Base-by-base conservation (phyloP, 352 stramenopile species). In the Globisporangium barbulae region DNA sequence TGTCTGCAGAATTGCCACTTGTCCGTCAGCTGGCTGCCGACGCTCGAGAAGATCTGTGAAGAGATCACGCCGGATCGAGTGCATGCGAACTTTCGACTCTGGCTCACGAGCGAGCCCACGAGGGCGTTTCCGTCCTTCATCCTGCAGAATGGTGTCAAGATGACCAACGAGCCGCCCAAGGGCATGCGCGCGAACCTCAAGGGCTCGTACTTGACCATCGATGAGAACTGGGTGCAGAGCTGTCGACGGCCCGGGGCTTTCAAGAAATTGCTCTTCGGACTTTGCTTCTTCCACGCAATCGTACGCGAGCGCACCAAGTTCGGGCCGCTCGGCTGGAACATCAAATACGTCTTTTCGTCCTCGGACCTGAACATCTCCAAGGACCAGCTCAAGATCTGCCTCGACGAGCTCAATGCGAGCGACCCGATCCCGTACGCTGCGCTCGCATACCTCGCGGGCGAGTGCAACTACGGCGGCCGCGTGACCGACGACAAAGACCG, bases 1-100 rank as follows among this genome's bases (percentile, higher is more conserved):
- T 98, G 88, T 66, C 74, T 99, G 0, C 94, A 98, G 76, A 99
- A 99, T 67, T 98, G 94, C 63, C 96, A 99, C 67, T 75, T 99
- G 56, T 96, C 83, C 2, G 92, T 97, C 3, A 97, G 83, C 33
- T 99, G 96, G 96, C 78, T 99, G 31, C 95, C 96, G 7, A 97
- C 85, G 41, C 76, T 99, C 0, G 96, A 99, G 65, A 93, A 94
- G 61, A 85, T 98, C 41, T 97, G 89, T 31, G 94, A 98, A 67
- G 95, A 98, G 48, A 94, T 98, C 49, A 96, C 87, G 3, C 88
- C 88, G 0, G 92, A 98, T 59, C 75, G 90, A 3, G 88, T 97
- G 7, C 87, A 98, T 56, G 88, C 88, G 19, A 94, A 79, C 64
- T 98, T 98, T 69, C 78, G 96, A 0, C 66, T 98, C 10, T 98